Percentiles rank a stretch among this genome's conserved stretches.
Evolutionary conservation across 331 rosid genomes (phyloP).

Genomic region (Dryas integrifolia): DNA sequence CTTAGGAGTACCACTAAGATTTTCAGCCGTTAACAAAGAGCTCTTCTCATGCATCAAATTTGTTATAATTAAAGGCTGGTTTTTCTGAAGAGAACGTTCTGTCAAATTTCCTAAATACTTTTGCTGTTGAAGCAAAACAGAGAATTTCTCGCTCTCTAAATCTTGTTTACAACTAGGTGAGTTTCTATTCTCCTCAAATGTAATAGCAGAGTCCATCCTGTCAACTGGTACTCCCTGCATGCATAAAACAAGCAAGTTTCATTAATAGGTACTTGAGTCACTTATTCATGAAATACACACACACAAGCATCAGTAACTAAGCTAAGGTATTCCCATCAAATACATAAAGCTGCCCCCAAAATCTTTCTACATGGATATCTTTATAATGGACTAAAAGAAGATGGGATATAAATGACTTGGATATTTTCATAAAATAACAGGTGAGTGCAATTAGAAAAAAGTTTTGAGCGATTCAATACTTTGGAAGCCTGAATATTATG

Average conservation of each 20-base stretch:
- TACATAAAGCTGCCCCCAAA: too few relatives aligned
- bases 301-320: too few relatives aligned
- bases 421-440: background rate
- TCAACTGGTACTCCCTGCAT: constrained; percentile 76
- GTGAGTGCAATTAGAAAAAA: background rate
- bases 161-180: constrained; percentile 46
- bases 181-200: constrained; percentile 46
- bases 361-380: too few relatives aligned
- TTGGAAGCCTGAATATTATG: constrained; percentile 5
- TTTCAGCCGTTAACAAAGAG: constrained; percentile 39
- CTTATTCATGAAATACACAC: background rate
- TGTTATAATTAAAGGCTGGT: constrained; percentile 66
- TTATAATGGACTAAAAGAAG: background rate
- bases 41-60: constrained; percentile 67
- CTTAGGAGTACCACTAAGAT: constrained; percentile 53
- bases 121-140: constrained; percentile 65
- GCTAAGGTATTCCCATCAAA: too few relatives aligned
- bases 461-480: background rate
- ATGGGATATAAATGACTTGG: background rate
- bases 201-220: constrained; percentile 46
- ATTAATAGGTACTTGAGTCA: background rate
- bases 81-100: constrained; percentile 82
- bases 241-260: constrained; percentile 23
- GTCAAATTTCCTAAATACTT: constrained; percentile 69
- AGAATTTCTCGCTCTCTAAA: constrained; percentile 50